Evolutionary conservation across 305 asterid species (phyloP), one percentile per base, ranked within the genome.

Genomic region (Fraxinus baroniana): DNA sequence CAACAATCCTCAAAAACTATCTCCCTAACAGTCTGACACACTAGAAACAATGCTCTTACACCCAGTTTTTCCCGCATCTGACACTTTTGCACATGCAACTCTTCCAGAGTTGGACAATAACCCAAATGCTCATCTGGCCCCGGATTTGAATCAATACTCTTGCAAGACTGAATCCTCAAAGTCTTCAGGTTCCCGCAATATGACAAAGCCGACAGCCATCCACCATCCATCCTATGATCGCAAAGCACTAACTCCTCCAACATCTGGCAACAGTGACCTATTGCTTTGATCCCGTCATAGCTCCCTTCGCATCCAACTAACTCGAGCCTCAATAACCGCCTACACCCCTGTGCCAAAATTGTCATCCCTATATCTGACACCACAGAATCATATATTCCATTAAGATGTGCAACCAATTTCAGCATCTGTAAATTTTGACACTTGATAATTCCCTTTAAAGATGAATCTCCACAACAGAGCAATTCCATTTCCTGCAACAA

Each of bases 241-340:
- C 86, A 86, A 20, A 95, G 68, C 3, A 90, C 91, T 83, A 95
- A 84, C 87, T 95, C 97, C 86, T 93, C 98, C 35, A 95, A 81
- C 98, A 95, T 95, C 74, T 87, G 92, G 84, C 98, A 95, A 71
- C 98, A 93, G 88, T 90, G 90, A 28, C 98, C 98, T 41, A 95
- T 87, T 3, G 98, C 98, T 88, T 90, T 95, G 78, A 95, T 92
- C 87, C 98, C 98, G 82, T 92, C 98, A 76, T 88, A 95, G 83
- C 98, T 93, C 80, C 98, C 98, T 82, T 93, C 98, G 39, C 98
- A 95, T 30, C 98, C 98, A 12, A 90, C 93, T 26, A 93, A 83
- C 87, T 92, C 98, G 17, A 95, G 92, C 89, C 90, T 95, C 86
- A 95, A 75, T 64, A 95, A 87, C 22, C 98, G 85, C n/a, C 88